Evolutionary conservation across 805 yeast genomes (phyloP).

Genomic region (Metschnikowia koreensis): DNA sequence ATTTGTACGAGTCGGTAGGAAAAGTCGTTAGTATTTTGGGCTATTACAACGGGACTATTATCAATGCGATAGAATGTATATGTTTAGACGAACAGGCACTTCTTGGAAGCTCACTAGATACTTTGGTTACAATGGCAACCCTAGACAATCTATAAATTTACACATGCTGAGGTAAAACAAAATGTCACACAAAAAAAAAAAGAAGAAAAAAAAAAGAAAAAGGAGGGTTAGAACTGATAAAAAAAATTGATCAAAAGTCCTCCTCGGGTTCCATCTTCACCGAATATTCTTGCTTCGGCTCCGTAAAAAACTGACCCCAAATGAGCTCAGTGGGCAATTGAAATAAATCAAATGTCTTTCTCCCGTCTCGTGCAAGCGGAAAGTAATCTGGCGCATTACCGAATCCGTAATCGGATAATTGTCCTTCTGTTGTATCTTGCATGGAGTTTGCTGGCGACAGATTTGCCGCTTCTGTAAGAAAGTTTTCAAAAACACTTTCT

Average conservation of each 20-base stretch:
- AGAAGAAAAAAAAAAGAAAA: too few species aligned
- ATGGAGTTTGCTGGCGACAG: slow-evolving; percentile 18
- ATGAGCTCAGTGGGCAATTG: slow-evolving; percentile 64
- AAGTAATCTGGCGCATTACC: background rate
- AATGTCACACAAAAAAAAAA: too few species aligned
- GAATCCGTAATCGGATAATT: background rate
- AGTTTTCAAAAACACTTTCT: slow-evolving; percentile 35
- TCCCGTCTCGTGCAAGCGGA: slow-evolving; percentile 44
- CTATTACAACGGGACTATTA: slow-evolving; percentile 27
- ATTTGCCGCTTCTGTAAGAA: slow-evolving; percentile 48
- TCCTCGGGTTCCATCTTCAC: background rate
- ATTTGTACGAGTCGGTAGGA: slow-evolving; percentile 17
- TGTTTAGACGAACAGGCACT: slow-evolving; percentile 18
- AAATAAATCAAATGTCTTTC: slow-evolving; percentile 55
- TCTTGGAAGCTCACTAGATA: slow-evolving; percentile 10
- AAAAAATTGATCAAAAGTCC: background rate
- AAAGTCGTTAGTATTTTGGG: slow-evolving; percentile 30
- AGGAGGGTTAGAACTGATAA: too few species aligned
- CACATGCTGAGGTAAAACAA: too few species aligned
- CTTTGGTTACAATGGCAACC: slow-evolving; percentile 19
- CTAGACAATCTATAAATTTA: slow-evolving; percentile 8
- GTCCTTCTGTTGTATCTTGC: slow-evolving; percentile 1
- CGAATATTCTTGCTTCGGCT: background rate
- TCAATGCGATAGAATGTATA: slow-evolving; percentile 25
- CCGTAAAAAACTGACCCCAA: slow-evolving; percentile 63